Percentiles rank a stretch among this genome's conserved stretches.
Conservation (phyloP, 257 asterid genomes). For the Osmanthus fragrans region DNA sequence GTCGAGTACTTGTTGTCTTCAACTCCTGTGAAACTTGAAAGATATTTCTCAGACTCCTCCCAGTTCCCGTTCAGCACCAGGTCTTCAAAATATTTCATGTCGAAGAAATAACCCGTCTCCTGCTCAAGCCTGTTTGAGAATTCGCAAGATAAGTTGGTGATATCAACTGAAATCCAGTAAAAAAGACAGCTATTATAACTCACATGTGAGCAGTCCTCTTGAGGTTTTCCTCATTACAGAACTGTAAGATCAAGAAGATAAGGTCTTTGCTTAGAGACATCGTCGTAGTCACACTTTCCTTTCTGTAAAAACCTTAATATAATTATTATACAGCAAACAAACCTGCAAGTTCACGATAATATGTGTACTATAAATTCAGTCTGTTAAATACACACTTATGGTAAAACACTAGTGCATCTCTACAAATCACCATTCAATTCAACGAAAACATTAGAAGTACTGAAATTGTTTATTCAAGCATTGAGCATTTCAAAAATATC, state of each 20-base stretch:
- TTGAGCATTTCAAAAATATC: neutral
- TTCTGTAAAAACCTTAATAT: slow-evolving; percentile 20
- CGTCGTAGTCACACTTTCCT: slow-evolving; percentile 1
- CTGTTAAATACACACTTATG: neutral
- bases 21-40: slow-evolving; percentile 50
- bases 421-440: neutral
- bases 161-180: neutral
- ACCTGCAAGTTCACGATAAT: neutral
- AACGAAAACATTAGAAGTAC: neutral
- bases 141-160: neutral
- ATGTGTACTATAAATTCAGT: neutral
- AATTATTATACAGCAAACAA: neutral
- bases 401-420: neutral
- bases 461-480: neutral
- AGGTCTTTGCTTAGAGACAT: slow-evolving; percentile 65
- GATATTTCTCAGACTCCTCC: slow-evolving; percentile 62
- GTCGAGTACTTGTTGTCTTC: slow-evolving; percentile 54
- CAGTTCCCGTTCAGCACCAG: slow-evolving; percentile 53
- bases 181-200: slow-evolving; percentile 24
- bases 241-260: slow-evolving; percentile 64
- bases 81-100: slow-evolving; percentile 58
- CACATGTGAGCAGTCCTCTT: slow-evolving; percentile 65
- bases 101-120: slow-evolving; percentile 67
- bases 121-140: slow-evolving; percentile 61
- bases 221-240: slow-evolving; percentile 68